Evolutionary conservation across 306 rosid species (phyloP).

Genomic region (Cucumis hystrix): DNA sequence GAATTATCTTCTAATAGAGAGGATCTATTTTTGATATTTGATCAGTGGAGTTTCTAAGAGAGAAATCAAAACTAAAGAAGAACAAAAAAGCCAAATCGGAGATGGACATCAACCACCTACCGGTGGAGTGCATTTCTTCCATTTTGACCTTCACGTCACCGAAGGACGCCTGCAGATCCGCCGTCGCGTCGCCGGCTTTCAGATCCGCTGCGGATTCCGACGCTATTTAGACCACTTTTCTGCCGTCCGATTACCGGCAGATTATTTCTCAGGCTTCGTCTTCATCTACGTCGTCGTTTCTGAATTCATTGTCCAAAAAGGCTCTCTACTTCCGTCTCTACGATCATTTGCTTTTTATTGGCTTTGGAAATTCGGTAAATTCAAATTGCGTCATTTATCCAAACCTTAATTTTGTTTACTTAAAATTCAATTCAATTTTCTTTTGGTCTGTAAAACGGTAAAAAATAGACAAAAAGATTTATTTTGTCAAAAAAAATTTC

Average conservation of each 20-base stretch:
- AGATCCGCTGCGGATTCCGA: constrained; percentile 6
- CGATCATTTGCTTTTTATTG: neutral
- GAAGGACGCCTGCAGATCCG: constrained; percentile 2
- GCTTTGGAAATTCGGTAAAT: neutral
- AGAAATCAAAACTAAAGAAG: too few relatives aligned
- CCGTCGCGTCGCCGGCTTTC: neutral
- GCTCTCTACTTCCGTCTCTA: neutral
- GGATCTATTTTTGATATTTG: too few relatives aligned
- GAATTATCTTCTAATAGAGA: too few relatives aligned
- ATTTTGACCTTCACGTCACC: neutral
- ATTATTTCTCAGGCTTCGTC: constrained; percentile 7
- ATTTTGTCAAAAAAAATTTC: too few relatives aligned
- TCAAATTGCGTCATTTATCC: neutral
- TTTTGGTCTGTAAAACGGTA: too few relatives aligned
- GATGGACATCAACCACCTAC: neutral
- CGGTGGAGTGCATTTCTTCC: neutral
- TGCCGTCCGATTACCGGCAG: constrained; percentile 4
- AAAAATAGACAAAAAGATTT: too few relatives aligned
- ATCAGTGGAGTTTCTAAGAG: too few relatives aligned
- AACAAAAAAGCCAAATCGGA: too few relatives aligned
- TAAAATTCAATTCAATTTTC: too few relatives aligned
- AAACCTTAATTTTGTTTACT: too few relatives aligned
- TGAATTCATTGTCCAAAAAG: neutral
- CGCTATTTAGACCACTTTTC: neutral
- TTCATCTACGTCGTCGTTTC: neutral